Percentiles rank a stretch among this genome's conserved stretches.
Evolutionary conservation across 2,329 filamentous ascomycete species (phyloP).

Genomic region (Westerdykella ornata): DNA sequence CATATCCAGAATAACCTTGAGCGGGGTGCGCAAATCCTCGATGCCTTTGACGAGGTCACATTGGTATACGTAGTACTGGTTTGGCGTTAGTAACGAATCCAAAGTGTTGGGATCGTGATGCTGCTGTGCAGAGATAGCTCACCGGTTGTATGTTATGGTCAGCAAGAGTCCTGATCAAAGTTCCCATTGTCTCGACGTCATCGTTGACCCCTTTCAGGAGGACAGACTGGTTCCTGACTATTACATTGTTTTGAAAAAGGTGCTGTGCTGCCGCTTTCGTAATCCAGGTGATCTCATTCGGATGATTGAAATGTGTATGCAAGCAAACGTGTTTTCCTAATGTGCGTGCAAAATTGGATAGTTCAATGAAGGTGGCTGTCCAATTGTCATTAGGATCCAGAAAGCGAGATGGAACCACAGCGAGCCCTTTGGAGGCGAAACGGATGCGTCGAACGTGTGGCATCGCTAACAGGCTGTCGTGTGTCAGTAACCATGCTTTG

Average conservation of each 20-base stretch:
- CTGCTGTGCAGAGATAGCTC: constrained; percentile 16
- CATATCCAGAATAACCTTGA: constrained; percentile 53
- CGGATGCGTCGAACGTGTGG: constrained; percentile 55
- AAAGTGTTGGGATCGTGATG: not conserved
- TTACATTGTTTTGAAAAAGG: constrained; percentile 48
- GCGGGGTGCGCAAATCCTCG: constrained; percentile 57
- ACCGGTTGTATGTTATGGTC: constrained; percentile 54
- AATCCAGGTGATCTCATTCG: constrained; percentile 57
- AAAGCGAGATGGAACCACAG: constrained; percentile 52
- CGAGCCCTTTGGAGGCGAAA: constrained; percentile 57
- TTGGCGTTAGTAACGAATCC: not conserved
- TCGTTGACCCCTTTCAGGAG: constrained; percentile 56
- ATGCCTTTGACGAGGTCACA: constrained; percentile 56
- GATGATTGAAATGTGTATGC: constrained; percentile 61
- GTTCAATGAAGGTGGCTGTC: constrained; percentile 47
- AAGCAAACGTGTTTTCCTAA: constrained; percentile 55
- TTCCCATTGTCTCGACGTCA: constrained; percentile 46
- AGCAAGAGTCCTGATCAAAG: constrained; percentile 49
- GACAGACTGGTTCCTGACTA: constrained; percentile 56
- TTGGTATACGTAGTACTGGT: constrained; percentile 60
- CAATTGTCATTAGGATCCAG: constrained; percentile 50
- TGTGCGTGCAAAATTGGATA: constrained; percentile 47
- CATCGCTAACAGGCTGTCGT: constrained; percentile 46
- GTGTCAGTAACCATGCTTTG: constrained; percentile 1
- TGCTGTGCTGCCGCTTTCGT: constrained; percentile 47